Evolutionary conservation across 371 early-diverging fungal species (phyloP).

Genomic region (Blakeslea trispora): DNA sequence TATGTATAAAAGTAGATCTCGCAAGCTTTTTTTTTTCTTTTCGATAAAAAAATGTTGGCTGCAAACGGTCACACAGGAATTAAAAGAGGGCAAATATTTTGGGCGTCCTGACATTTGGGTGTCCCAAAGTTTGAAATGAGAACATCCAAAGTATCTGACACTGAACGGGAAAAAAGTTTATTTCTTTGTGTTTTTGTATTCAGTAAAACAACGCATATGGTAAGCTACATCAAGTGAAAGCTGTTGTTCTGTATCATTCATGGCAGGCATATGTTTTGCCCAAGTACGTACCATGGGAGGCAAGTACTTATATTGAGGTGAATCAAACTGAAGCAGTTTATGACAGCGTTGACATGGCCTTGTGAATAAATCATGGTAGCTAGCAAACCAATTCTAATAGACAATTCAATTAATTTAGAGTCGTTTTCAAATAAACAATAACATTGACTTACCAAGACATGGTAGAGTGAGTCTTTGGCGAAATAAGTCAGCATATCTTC

Average conservation of each 20-base stretch:
- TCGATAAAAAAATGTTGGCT: conserved; percentile 5
- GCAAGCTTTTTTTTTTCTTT: too few relatives aligned
- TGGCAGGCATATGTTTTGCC: conserved; percentile 29
- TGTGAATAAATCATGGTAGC: conserved; percentile 41
- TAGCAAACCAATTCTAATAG: conserved; percentile 42
- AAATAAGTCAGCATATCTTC: conserved; percentile 40
- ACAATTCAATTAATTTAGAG: background rate
- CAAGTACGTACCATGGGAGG: conserved; percentile 53
- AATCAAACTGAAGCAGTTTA: conserved; percentile 45
- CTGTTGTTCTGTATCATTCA: conserved; percentile 8
- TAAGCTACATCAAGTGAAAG: conserved; percentile 28
- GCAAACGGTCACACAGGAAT: conserved; percentile 6
- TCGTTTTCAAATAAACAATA: background rate
- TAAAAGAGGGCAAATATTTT: too few relatives aligned
- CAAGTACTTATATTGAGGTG: conserved; percentile 44
- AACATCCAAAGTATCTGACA: too few relatives aligned
- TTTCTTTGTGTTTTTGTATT: conserved; percentile 10
- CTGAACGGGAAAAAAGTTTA: too few relatives aligned
- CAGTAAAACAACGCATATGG: conserved; percentile 43
- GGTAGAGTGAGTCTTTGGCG: conserved; percentile 35
- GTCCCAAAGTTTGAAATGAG: too few relatives aligned
- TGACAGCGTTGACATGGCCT: conserved; percentile 48
- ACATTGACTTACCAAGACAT: conserved; percentile 37
- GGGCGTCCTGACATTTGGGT: too few relatives aligned
- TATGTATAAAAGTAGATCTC: too few relatives aligned